Base-by-base conservation (phyloP, 2,329 filamentous ascomycete species). In the Drechslerella dactyloides region DNA sequence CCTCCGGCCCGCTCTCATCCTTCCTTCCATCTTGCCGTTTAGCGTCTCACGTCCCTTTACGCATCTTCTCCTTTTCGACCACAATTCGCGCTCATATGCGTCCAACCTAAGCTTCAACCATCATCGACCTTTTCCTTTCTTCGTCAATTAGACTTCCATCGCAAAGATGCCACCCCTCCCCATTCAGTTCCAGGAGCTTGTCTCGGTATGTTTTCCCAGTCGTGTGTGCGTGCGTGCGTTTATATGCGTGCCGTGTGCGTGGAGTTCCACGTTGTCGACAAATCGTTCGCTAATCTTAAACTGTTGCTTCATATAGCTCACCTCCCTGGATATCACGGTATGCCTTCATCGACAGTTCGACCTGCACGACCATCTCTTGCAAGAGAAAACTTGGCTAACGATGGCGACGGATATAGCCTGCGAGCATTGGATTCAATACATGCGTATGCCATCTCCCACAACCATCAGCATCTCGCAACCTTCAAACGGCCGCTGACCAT, bases 151-250 rank as follows among this genome's bases (percentile, higher is more conserved):
- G 59, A 60, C 59, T 33, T 35, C 33, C 23, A 51, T 63, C 53
- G 46, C 66, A 62, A 63, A 52, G 48, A 70, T 70, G 66, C 35
- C 66, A 11, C 86, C 88, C 82, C 84, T 96, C 79, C 91, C 90
- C 79, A 96, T 96, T 83, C 92, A 91, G 84, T 96, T 96, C 82
- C 90, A 89, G 81, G 92, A 96, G 87, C 86, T 93, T 79, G 85
- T 93, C 81, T 90, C 93, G 84, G 87, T 89, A 82, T 75, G 80
- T 78, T 81, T 83, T 84, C 80, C 78, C 19, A 5, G 79, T 78
- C 81, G n/a, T n/a, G n/a, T n/a, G n/a, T n/a, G n/a, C n/a, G n/a
- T n/a, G n/a, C n/a, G n/a, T n/a, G n/a, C n/a, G n/a, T n/a, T n/a
- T n/a, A n/a, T n/a, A n/a, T n/a, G n/a, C n/a, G n/a, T 33, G 27